These are phyloP conservation scores for Plasmodium yoelii DNA, from an alignment of 169 alveolate species.

Conservation along the genomic window DNA sequence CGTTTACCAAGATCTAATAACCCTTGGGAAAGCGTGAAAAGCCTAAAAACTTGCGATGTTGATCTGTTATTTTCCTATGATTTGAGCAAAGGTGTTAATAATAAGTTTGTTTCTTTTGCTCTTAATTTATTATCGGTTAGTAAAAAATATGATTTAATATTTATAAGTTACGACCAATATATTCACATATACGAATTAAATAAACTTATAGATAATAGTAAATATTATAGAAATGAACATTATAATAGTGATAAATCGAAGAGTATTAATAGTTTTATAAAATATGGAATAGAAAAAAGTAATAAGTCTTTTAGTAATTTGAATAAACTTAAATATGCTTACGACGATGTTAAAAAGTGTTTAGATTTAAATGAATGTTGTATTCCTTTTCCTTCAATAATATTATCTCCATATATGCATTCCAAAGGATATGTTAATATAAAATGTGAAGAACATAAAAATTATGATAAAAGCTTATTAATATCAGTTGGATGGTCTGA, in stretches of 20 bases:
- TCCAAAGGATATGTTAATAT: slow-evolving; percentile 74
- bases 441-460: slow-evolving; percentile 45
- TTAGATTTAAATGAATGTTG: slow-evolving; percentile 21
- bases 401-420: slow-evolving; percentile 34
- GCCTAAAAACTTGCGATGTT: slow-evolving; percentile 25
- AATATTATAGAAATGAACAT: background rate
- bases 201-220: slow-evolving; percentile 22
- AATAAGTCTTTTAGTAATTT: slow-evolving; percentile 45
- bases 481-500: slow-evolving; percentile 72
- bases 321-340: slow-evolving; percentile 35
- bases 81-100: slow-evolving; percentile 25
- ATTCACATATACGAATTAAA: slow-evolving; percentile 56
- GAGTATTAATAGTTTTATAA: slow-evolving; percentile 6
- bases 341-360: slow-evolving; percentile 56
- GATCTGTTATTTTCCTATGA: slow-evolving; percentile 35
- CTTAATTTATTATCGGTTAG: slow-evolving; percentile 61
- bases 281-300: slow-evolving; percentile 38
- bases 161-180: slow-evolving; percentile 48
- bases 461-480: slow-evolving; percentile 41
- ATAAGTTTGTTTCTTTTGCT: slow-evolving; percentile 65
- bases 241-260: slow-evolving; percentile 7
- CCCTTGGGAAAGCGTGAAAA: slow-evolving; percentile 68
- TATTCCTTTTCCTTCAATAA: slow-evolving; percentile 41
- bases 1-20: background rate
- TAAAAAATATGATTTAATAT: slow-evolving; percentile 63